Evolutionary conservation across 2,329 filamentous ascomycete species (phyloP).

Genomic region (Fusarium liriodendri): DNA sequence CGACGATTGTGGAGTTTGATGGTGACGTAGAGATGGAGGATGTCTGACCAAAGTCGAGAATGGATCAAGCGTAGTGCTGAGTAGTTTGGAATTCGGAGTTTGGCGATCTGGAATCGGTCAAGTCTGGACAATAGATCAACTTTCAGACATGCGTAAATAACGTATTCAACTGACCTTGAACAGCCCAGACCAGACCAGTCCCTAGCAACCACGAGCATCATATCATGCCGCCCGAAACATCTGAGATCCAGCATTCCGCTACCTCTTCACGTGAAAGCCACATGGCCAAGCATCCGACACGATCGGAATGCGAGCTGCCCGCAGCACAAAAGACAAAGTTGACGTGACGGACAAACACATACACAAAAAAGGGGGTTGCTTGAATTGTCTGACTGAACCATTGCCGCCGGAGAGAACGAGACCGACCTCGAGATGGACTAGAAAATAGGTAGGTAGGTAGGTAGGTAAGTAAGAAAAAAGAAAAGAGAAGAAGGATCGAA

Average conservation of each 20-base stretch:
- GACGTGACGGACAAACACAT: constrained; percentile 6
- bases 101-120: constrained; percentile 20
- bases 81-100: constrained; percentile 16
- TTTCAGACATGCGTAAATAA: constrained; percentile 3
- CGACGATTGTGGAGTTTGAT: not conserved
- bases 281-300: constrained; percentile 10
- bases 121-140: constrained; percentile 18
- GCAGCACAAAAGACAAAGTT: not conserved
- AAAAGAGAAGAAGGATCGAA: constrained; percentile 12
- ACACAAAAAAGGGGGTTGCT: constrained; percentile 33
- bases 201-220: constrained; percentile 2
- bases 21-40: constrained; percentile 10
- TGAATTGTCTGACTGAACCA: constrained; percentile 46
- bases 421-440: constrained; percentile 36
- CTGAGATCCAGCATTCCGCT: constrained; percentile 23
- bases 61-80: not conserved
- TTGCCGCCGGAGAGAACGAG: constrained; percentile 42
- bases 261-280: constrained; percentile 11
- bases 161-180: constrained; percentile 11
- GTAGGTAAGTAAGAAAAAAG: constrained; percentile 10
- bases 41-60: not conserved
- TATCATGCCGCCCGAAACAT: not conserved
- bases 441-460: constrained; percentile 16
- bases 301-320: constrained; percentile 25
- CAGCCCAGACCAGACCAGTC: not conserved